phyloP scores from a whole-genome alignment of 129 eudicot genomes.

The Centaurea solstitialis region DNA sequence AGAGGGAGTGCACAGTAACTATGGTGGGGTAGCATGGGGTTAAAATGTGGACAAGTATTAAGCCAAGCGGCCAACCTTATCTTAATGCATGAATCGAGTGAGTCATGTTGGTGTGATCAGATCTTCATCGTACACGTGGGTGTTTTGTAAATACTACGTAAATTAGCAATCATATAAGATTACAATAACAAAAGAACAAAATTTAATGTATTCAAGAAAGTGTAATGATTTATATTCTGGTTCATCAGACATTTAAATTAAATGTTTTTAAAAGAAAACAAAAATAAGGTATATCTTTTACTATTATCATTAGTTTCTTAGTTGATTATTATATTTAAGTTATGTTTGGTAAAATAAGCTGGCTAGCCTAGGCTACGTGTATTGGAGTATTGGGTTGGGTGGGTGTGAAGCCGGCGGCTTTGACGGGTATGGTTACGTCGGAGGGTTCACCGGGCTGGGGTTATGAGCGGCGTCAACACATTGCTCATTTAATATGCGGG shows the following conservation, averaged over 20 bases:
- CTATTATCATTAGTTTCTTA: too few species aligned
- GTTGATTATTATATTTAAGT: too few species aligned
- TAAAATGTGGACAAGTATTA: slow-evolving; percentile 32
- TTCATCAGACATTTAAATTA: neutral
- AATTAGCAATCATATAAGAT: neutral
- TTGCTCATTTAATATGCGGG: too few species aligned
- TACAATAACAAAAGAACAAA: neutral
- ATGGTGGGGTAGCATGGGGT: slow-evolving; percentile 18
- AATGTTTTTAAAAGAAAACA: too few species aligned
- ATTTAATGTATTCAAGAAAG: neutral
- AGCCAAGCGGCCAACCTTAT: slow-evolving; percentile 34
- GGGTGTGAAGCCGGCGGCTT: too few species aligned
- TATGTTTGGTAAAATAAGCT: too few species aligned
- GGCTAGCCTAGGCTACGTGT: too few species aligned
- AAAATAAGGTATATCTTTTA: too few species aligned
- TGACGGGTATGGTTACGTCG: too few species aligned
- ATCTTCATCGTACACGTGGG: slow-evolving; percentile 34
- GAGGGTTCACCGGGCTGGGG: too few species aligned
- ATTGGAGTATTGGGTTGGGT: too few species aligned
- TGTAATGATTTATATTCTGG: neutral
- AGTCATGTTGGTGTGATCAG: slow-evolving; percentile 21
- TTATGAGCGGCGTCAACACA: too few species aligned
- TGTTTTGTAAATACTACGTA: neutral
- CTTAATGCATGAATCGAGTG: slow-evolving; percentile 28
- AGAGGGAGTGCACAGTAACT: neutral